Evolutionary conservation across 352 stramenopile genomes (phyloP), one percentile per base, ranked within the genome.

Genomic region (Pythium vanterpoolii): DNA sequence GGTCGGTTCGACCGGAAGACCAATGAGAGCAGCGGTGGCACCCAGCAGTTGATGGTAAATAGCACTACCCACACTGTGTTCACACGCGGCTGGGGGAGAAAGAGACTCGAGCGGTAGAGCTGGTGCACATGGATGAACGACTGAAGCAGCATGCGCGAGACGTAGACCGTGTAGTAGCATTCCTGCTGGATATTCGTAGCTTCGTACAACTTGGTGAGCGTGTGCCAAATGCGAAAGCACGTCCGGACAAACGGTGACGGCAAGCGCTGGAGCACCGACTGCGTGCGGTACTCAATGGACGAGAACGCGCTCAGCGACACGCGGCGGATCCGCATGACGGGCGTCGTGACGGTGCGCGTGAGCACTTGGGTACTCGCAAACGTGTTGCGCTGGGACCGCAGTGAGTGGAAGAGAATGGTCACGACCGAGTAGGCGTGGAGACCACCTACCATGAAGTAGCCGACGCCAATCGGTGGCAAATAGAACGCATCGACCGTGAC

Each of bases 271-370:
- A 68, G 61, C 46, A 68, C 42, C 7, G 61, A 68, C 42, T 68
- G 61, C 16, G 62, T 69, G 23, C 62, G 62, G 33, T 56, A 64
- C 52, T 69, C 62, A 30, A 69, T 14, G 14, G 54, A 64, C 8
- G 62, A 69, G 1, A 69, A 21, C 16, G 49, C 62, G 1, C 39
- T 54, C 18, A 44, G 39, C 13, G 62, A 69, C 44, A 64, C 39
- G 47, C 62, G 54, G 0, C 62, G 62, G 1, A 69, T 49, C 31
- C 39, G 38, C 18, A 69, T 69, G 7, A 49, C 24, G 27, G 62
- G 55, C 40, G 55, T 69, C 27, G 62, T 69, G 31, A 69, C 48
- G 4, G 48, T 69, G 43, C 62, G 62, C 16, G 16, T 21, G 5
- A 53, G 24, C 16, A 64, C 45, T 16, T 64, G 62, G 0, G 55